Percentiles rank a stretch among this genome's conserved stretches.
phyloP scores from a whole-genome alignment of 1,284 basidiomycete genomes.

The Flammula alnicola region DNA sequence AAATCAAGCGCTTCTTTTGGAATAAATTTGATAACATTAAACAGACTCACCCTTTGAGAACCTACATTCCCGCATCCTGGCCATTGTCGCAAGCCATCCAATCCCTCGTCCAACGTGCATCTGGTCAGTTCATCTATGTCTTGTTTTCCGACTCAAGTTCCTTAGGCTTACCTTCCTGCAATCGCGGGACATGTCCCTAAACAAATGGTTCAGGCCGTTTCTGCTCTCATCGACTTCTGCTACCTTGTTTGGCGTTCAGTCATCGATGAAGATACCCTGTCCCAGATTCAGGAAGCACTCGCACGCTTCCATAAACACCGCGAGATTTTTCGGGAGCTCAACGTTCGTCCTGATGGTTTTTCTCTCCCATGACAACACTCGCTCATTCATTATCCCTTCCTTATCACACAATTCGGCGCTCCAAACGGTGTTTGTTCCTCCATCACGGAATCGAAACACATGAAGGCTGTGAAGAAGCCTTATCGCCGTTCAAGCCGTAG shows the following conservation, averaged over 20 bases:
- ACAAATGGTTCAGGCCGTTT: conserved; percentile 27
- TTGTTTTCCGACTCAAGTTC: too few relatives aligned
- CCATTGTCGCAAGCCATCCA: conserved; percentile 23
- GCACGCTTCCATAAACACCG: conserved; percentile 31
- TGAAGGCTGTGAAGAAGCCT: conserved; percentile 38
- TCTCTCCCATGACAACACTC: conserved; percentile 34
- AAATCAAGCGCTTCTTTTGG: conserved; percentile 26
- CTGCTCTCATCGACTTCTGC: conserved; percentile 36
- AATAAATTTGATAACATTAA: conserved; percentile 26
- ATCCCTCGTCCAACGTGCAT: conserved; percentile 25
- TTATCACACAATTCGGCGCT: conserved; percentile 17
- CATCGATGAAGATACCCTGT: conserved; percentile 24
- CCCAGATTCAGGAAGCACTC: conserved; percentile 27
- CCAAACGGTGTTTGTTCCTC: conserved; percentile 32
- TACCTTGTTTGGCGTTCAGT: conserved; percentile 33
- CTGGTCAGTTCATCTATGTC: conserved; percentile 32
- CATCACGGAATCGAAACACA: conserved; percentile 33
- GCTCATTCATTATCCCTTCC: conserved; percentile 22
- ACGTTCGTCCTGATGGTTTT: conserved; percentile 28
- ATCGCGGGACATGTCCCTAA: conserved; percentile 29
- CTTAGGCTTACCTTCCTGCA: conserved; percentile 37
- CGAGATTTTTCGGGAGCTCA: conserved; percentile 30
- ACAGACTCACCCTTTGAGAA: conserved; percentile 23
- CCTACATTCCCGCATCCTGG: conserved; percentile 26
- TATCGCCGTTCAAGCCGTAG: conserved; percentile 33